Evolutionary conservation across 345 rosid species (phyloP).

Genomic region (Trapa bicornis): DNA sequence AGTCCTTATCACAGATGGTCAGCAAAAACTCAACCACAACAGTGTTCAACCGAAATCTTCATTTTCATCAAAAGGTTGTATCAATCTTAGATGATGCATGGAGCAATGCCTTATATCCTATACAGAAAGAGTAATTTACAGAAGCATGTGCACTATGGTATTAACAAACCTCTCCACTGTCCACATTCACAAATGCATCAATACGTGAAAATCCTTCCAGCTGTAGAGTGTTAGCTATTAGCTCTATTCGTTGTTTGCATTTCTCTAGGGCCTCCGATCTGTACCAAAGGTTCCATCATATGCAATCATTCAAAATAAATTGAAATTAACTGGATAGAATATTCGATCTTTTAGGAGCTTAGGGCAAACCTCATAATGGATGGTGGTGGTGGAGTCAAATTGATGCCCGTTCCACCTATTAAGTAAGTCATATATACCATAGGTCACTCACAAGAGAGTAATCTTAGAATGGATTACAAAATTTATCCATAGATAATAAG

Average conservation of each 20-base stretch:
- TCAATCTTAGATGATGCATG: background rate
- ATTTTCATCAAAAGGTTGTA: background rate
- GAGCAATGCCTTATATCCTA: background rate
- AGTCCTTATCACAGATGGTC: background rate
- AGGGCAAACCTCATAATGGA: conserved; percentile 68
- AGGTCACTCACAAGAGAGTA: background rate
- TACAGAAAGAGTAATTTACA: background rate
- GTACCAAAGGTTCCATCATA: conserved; percentile 10
- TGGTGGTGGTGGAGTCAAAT: conserved; percentile 85
- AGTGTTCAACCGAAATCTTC: background rate
- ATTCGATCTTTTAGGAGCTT: background rate
- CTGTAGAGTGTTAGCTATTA: conserved; percentile 60
- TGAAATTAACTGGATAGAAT: background rate
- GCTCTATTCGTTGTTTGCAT: conserved; percentile 62
- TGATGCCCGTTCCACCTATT: conserved; percentile 96
- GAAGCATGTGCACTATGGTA: background rate
- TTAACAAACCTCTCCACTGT: conserved; percentile 68
- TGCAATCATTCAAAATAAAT: background rate
- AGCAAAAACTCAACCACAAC: background rate
- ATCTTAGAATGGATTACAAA: too few relatives aligned
- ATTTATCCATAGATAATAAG: background rate
- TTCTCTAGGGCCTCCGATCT: conserved; percentile 52
- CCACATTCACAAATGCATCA: conserved; percentile 83
- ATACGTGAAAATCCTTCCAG: conserved; percentile 86
- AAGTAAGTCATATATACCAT: conserved; percentile 9